A percentile compares a stretch with the other conserved stretches of the same genome.
Conservation (phyloP, 2,329 filamentous ascomycete species). For the Westerdykella sp. region DNA sequence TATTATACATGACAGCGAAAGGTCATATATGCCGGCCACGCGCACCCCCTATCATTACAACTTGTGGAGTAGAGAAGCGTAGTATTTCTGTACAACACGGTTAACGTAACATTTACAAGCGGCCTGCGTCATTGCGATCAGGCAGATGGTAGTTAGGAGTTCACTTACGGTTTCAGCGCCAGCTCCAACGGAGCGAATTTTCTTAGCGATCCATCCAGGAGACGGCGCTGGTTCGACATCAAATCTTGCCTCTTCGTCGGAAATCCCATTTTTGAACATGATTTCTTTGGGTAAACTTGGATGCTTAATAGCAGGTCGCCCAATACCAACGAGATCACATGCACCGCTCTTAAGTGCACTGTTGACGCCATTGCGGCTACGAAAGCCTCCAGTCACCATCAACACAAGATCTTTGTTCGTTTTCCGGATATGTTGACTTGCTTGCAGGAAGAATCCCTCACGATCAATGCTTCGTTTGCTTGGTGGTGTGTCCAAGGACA, state of each 20-base stretch:
- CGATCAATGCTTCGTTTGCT: constrained; percentile 45
- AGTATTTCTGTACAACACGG: too few species aligned
- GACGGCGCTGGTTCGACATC: not conserved
- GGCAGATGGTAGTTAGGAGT: too few species aligned
- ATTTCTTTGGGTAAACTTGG: constrained; percentile 7
- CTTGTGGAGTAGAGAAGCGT: too few species aligned
- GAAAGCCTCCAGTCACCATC: constrained; percentile 55
- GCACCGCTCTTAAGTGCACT: constrained; percentile 42
- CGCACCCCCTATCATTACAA: too few species aligned
- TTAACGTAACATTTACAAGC: too few species aligned
- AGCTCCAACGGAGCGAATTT: too few species aligned
- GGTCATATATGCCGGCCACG: too few species aligned
- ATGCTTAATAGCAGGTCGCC: constrained; percentile 9
- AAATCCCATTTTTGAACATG: constrained; percentile 3
- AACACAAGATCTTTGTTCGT: constrained; percentile 31
- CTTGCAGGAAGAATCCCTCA: constrained; percentile 65
- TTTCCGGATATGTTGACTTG: constrained; percentile 48
- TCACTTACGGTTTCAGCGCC: too few species aligned
- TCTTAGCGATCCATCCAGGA: constrained; percentile 31
- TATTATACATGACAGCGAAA: too few species aligned
- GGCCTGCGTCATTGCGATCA: too few species aligned
- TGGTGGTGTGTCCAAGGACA: too few species aligned
- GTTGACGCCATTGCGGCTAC: constrained; percentile 51
- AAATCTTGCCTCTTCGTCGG: not conserved
- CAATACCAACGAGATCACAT: constrained; percentile 14